Conservation (phyloP, 352 stramenopile species). For the Globisporangium yorkense region DNA sequence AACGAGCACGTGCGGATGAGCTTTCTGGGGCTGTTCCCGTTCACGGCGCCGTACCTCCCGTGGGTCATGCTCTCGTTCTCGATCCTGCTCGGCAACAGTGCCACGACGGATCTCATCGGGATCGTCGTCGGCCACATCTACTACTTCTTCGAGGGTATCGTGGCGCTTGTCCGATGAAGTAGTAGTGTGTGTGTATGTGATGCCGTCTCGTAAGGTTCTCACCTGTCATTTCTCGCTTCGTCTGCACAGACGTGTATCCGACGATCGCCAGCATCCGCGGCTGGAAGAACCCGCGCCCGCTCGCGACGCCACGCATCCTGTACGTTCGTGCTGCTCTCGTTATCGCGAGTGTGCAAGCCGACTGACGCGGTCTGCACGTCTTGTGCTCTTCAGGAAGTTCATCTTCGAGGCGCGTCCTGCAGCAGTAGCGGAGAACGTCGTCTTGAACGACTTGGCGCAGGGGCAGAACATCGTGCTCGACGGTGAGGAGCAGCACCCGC, state of each 20-base stretch:
- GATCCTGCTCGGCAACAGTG: constrained; percentile 92
- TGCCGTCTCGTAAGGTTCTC: neutral
- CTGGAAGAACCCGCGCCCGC: constrained; percentile 89
- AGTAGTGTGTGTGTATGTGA: no score
- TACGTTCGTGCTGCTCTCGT: constrained; percentile 27
- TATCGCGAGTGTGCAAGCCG: constrained; percentile 9
- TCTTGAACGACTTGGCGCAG: constrained; percentile 21
- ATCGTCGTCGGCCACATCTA: constrained; percentile 99
- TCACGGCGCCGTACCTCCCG: constrained; percentile 97
- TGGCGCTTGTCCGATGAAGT: neutral
- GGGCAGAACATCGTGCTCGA: constrained; percentile 18
- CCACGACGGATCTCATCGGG: constrained; percentile 97
- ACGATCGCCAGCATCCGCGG: constrained; percentile 94
- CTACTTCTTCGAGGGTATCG: constrained; percentile 96
- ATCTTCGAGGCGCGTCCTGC: constrained; percentile 48
- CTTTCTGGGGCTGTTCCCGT: constrained; percentile 97
- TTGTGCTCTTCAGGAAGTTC: constrained; percentile 33
- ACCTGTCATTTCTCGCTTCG: neutral
- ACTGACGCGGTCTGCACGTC: neutral
- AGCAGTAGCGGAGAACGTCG: constrained; percentile 42
- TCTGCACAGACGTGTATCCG: constrained; percentile 92
- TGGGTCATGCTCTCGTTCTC: constrained; percentile 98
- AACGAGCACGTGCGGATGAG: constrained; percentile 97
- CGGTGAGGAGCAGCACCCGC: constrained; percentile 25
- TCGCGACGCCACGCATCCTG: constrained; percentile 90